A percentile compares a stretch with the other conserved stretches of the same genome.
Evolutionary conservation across 768 basidiomycete species (phyloP).

Genomic region (Panus rudis): DNA sequence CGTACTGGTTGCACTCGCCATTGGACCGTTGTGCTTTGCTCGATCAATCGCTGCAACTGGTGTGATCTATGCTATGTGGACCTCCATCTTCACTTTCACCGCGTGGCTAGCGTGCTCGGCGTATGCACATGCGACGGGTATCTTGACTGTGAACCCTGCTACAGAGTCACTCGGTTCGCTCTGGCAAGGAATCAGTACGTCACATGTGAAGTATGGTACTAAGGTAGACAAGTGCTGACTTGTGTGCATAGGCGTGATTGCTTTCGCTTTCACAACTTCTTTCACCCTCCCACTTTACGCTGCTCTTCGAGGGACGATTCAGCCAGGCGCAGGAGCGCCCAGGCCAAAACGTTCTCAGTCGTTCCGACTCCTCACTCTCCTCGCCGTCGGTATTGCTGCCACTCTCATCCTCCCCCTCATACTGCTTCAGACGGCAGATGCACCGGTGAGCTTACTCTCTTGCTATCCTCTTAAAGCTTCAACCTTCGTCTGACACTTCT

Average conservation of each 20-base stretch:
- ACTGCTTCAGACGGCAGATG: conserved; percentile 40
- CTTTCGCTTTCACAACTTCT: conserved; percentile 61
- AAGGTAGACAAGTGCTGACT: not conserved
- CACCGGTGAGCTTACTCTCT: conserved; percentile 27
- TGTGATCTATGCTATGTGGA: conserved; percentile 47
- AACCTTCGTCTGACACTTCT: not conserved
- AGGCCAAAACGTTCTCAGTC: conserved; percentile 46
- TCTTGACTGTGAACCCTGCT: conserved; percentile 28
- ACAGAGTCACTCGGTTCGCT: conserved; percentile 40
- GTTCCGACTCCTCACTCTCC: conserved; percentile 49
- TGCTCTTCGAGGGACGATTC: conserved; percentile 41
- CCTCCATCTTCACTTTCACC: conserved; percentile 56
- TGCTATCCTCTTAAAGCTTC: conserved; percentile 19
- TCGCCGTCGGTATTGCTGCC: conserved; percentile 42
- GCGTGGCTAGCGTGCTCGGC: conserved; percentile 50
- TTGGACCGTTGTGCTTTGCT: conserved; percentile 47
- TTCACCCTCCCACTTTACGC: conserved; percentile 62
- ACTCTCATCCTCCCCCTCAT: conserved; percentile 50
- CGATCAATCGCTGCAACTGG: conserved; percentile 48
- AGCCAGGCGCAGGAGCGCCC: conserved; percentile 22
- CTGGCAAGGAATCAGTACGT: conserved; percentile 63
- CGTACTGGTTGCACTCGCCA: conserved; percentile 32
- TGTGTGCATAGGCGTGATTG: conserved; percentile 38
- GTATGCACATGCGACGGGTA: conserved; percentile 45
- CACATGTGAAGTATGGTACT: not conserved